phyloP scores from a whole-genome alignment of 2,329 filamentous ascomycete species.

The Knufia fluminis region DNA sequence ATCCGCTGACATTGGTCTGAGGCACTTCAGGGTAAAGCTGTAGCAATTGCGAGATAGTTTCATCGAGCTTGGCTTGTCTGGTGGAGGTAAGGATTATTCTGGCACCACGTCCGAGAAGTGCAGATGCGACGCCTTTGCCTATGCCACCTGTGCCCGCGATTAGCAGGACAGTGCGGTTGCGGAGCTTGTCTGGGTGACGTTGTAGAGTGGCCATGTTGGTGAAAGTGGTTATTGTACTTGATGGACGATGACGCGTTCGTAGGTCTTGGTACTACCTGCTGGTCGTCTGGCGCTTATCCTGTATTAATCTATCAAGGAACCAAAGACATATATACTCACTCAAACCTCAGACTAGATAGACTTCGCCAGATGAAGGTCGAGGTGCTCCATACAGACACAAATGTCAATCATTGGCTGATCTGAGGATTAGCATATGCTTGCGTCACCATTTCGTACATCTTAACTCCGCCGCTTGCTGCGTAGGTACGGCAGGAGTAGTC shows the following conservation, averaged over 20 bases:
- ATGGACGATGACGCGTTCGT: not conserved
- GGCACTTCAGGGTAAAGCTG: conserved; percentile 35
- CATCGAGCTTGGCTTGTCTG: conserved; percentile 39
- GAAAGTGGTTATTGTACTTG: not conserved
- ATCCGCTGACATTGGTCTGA: conserved; percentile 31
- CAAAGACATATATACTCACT: not conserved
- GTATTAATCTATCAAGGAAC: not conserved
- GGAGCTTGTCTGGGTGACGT: conserved; percentile 22
- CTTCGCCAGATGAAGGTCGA: not conserved
- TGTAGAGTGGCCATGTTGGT: conserved; percentile 5
- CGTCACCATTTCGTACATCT: not conserved
- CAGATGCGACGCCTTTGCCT: conserved; percentile 52
- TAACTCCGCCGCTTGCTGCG: too few species aligned
- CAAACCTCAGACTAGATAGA: not conserved
- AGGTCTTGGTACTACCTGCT: too few species aligned
- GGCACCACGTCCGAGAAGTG: conserved; percentile 46
- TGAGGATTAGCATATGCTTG: too few species aligned
- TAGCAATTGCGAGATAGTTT: conserved; percentile 38
- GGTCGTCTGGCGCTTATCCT: too few species aligned
- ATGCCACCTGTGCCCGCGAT: conserved; percentile 57
- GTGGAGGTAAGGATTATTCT: conserved; percentile 54
- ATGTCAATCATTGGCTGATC: too few species aligned
- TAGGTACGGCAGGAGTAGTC: too few species aligned
- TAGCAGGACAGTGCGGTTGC: conserved; percentile 40
- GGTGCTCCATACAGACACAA: too few species aligned